Evolutionary conservation across 371 early-diverging fungal species (phyloP).

Genomic region (Cokeromyces recurvatus): DNA sequence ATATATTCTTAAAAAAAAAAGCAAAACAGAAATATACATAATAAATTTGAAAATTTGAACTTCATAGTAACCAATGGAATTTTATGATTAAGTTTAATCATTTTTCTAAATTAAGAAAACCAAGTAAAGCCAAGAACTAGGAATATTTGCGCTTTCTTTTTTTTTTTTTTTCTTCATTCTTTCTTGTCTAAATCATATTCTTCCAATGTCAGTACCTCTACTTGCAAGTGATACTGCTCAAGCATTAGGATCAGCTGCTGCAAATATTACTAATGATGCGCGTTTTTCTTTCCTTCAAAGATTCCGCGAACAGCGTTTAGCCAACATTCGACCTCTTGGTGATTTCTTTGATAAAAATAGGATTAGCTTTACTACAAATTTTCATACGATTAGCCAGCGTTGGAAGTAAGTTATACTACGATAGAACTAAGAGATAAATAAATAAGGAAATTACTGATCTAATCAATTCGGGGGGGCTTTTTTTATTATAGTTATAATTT

Average conservation of each 20-base stretch:
- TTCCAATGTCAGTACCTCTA: conserved; percentile 21
- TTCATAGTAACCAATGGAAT: too few species aligned
- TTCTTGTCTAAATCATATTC: not conserved
- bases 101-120: too few species aligned
- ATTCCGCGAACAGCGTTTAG: conserved; percentile 37
- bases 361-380: conserved; percentile 48
- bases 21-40: too few species aligned
- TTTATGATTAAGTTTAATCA: too few species aligned
- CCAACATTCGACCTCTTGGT: conserved; percentile 47
- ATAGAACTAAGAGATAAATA: not conserved
- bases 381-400: conserved; percentile 40
- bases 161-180: not conserved
- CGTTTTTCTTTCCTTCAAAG: conserved; percentile 36
- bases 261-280: conserved; percentile 29
- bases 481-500: conserved; percentile 49
- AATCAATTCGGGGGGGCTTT: too few species aligned
- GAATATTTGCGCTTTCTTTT: too few species aligned
- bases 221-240: conserved; percentile 21
- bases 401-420: conserved; percentile 42
- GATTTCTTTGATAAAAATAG: conserved; percentile 65
- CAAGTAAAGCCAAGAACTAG: too few species aligned
- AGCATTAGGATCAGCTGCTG: conserved; percentile 20
- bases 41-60: too few species aligned
- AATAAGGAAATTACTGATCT: not conserved
- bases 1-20: too few species aligned